Conservation (phyloP, 176 grass and related monocot species). For the Oryza glumipatula region DNA sequence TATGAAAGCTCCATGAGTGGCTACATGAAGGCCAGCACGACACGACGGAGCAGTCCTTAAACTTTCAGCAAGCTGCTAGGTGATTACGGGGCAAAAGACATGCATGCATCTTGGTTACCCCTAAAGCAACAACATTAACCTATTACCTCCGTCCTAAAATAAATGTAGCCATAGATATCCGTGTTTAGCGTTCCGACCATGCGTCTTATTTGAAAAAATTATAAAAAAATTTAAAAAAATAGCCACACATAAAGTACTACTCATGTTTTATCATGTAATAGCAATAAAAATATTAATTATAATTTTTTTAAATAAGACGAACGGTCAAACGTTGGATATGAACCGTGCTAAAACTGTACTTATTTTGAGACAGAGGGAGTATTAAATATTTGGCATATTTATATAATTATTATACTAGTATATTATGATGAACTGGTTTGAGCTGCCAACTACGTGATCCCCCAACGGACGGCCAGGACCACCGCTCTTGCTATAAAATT, state of each 20-base stretch:
- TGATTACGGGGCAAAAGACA: background rate
- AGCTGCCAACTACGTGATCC: slow-evolving; percentile 30
- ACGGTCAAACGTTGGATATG: too few relatives aligned
- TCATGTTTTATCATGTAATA: too few relatives aligned
- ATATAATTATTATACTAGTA: background rate
- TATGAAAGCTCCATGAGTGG: background rate
- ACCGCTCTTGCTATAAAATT: background rate
- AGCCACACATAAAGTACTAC: too few relatives aligned
- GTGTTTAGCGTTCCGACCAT: too few relatives aligned
- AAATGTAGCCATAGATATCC: too few relatives aligned
- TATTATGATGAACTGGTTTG: background rate
- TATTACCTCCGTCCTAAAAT: too few relatives aligned
- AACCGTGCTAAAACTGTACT: too few relatives aligned
- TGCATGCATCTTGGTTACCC: slow-evolving; percentile 25
- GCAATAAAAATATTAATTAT: too few relatives aligned
- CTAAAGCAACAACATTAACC: slow-evolving; percentile 23
- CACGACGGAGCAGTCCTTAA: background rate
- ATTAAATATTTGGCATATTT: background rate
- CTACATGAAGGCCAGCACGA: slow-evolving; percentile 15
- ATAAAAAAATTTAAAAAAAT: too few relatives aligned
- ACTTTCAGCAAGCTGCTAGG: slow-evolving; percentile 25
- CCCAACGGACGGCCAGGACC: background rate
- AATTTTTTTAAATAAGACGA: too few relatives aligned
- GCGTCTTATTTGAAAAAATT: too few relatives aligned
- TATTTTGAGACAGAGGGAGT: too few relatives aligned